phyloP scores from a whole-genome alignment of 2,329 filamentous ascomycete genomes.

The Fusarium liriodendri region DNA sequence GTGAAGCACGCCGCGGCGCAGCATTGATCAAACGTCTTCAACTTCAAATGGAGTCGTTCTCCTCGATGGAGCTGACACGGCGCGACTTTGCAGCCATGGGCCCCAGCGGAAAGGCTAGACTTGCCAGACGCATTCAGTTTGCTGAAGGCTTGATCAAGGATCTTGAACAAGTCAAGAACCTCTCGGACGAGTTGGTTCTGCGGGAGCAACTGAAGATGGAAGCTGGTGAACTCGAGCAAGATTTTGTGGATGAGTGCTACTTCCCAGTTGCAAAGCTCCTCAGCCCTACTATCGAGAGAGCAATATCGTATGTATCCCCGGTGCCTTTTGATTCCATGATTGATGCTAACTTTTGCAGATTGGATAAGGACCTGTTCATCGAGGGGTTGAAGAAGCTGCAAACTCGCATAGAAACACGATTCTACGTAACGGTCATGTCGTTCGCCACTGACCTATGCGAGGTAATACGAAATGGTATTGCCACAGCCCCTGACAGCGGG shows the following conservation, averaged over 20 bases:
- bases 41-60: constrained; percentile 94
- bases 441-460: constrained; percentile 69
- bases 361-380: constrained; percentile 73
- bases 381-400: constrained; percentile 63
- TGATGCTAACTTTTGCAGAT: constrained; percentile 60
- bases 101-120: constrained; percentile 78
- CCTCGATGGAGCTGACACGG: constrained; percentile 95
- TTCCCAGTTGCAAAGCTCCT: constrained; percentile 87
- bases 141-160: constrained; percentile 80
- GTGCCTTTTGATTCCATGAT: constrained; percentile 18
- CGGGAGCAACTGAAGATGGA: constrained; percentile 83
- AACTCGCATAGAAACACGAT: constrained; percentile 63
- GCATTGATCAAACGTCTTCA: constrained; percentile 93
- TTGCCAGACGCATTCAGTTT: constrained; percentile 89
- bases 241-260: constrained; percentile 89
- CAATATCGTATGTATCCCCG: constrained; percentile 74
- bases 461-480: constrained; percentile 65
- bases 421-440: constrained; percentile 67
- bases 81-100: constrained; percentile 98
- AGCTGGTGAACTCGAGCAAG: constrained; percentile 78
- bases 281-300: constrained; percentile 81
- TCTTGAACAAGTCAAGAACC: constrained; percentile 77
- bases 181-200: constrained; percentile 78
- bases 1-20: constrained; percentile 90
- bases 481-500: constrained; percentile 49